Percentiles rank a stretch among this genome's conserved stretches.
Evolutionary conservation across 352 stramenopile genomes (phyloP).

Genomic region (Phytophthora syringae): DNA sequence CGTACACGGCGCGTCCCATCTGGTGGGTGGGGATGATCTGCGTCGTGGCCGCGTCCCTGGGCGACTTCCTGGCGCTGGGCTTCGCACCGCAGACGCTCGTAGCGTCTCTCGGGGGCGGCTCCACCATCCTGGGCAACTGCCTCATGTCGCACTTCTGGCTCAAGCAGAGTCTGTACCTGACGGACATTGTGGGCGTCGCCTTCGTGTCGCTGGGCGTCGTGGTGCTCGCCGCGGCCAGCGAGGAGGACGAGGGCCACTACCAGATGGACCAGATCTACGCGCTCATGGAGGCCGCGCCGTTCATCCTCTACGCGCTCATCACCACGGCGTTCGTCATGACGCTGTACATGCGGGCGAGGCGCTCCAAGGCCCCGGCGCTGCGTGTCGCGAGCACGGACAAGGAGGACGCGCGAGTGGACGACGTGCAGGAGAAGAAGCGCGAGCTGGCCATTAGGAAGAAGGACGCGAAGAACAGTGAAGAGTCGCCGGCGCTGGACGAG

Average conservation of each 20-base stretch:
- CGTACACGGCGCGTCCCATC: conserved; percentile 83
- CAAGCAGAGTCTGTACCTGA: conserved; percentile 88
- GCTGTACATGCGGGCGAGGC: conserved; percentile 80
- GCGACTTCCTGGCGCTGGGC: conserved; percentile 87
- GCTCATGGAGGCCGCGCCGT: conserved; percentile 79
- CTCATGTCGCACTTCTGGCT: conserved; percentile 89
- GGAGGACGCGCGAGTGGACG: conserved; percentile 51
- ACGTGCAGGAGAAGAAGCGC: conserved; percentile 64
- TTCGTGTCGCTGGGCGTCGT: conserved; percentile 84
- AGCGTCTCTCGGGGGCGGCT: conserved; percentile 79
- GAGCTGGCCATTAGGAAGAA: conserved; percentile 45
- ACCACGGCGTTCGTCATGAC: conserved; percentile 86
- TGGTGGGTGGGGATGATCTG: conserved; percentile 91
- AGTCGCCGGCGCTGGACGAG: conserved; percentile 39
- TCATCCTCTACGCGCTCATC: conserved; percentile 85
- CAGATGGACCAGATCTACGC: conserved; percentile 89
- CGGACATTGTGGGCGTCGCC: conserved; percentile 76
- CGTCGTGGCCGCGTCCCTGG: conserved; percentile 81
- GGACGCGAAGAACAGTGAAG: conserved; percentile 29
- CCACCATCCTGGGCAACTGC: conserved; percentile 86
- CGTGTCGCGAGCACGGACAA: conserved; percentile 68
- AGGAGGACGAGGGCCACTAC: conserved; percentile 79
- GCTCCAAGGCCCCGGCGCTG: conserved; percentile 80
- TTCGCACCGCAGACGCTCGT: conserved; percentile 90
- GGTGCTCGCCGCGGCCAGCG: conserved; percentile 74